Evolutionary conservation across 2,329 filamentous ascomycete species (phyloP).

Genomic region (Sarocladium brachiariae): DNA sequence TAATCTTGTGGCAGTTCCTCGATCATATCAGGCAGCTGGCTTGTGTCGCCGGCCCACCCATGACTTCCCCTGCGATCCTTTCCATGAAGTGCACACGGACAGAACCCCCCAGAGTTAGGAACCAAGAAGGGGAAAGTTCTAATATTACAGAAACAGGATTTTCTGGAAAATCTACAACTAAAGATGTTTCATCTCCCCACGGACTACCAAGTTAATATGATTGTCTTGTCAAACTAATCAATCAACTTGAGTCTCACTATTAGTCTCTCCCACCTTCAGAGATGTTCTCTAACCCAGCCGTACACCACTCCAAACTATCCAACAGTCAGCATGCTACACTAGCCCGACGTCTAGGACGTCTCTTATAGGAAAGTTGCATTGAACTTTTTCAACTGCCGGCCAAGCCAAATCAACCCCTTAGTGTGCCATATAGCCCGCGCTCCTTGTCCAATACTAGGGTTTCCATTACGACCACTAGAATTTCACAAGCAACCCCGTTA

Average conservation of each 20-base stretch:
- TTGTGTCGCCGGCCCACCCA: too few species aligned
- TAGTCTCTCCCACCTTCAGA: too few species aligned
- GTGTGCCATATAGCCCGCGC: neutral
- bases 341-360: neutral
- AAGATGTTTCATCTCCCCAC: neutral
- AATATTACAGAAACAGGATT: neutral
- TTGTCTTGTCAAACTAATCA: neutral
- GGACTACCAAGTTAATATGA: neutral
- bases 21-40: too few species aligned
- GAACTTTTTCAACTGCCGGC: neutral
- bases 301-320: neutral
- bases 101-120: too few species aligned
- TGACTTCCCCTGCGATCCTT: too few species aligned
- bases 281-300: neutral
- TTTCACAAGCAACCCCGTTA: neutral
- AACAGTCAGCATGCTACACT: neutral
- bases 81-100: too few species aligned
- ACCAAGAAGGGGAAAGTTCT: neutral
- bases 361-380: neutral
- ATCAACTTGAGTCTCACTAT: neutral
- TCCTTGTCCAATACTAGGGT: neutral
- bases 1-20: too few species aligned
- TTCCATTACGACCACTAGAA: too few species aligned
- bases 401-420: neutral
- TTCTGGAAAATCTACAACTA: neutral